A percentile compares a stretch with the other conserved stretches of the same genome.
phyloP scores from a whole-genome alignment of 805 yeast genomes.

The Starmerella cellae region DNA sequence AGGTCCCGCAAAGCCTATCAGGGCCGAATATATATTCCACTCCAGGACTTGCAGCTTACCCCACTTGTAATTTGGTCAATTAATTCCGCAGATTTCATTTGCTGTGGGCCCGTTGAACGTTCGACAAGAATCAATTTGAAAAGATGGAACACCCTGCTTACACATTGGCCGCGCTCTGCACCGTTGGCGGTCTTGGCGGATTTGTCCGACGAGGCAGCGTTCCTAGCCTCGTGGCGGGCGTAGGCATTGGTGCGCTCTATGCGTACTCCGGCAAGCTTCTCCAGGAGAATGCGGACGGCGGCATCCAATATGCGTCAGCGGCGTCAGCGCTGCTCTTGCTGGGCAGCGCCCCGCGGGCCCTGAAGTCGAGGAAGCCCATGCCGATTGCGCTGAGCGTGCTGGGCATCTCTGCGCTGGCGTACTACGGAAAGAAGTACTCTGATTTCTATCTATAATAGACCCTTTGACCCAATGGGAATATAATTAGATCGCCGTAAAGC shows the following conservation, averaged over 20 bases:
- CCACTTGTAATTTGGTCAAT: too few species aligned
- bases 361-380: conserved; percentile 55
- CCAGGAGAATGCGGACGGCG: conserved; percentile 59
- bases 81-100: too few species aligned
- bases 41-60: too few species aligned
- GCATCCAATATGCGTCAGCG: conserved; percentile 66
- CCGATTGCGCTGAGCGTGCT: conserved; percentile 52
- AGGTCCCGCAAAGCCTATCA: not conserved
- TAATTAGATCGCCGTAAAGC: too few species aligned
- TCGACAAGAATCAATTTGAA: too few species aligned
- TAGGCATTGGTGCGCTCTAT: conserved; percentile 28
- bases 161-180: conserved; percentile 54
- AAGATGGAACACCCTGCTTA: conserved; percentile 67
- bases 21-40: too few species aligned
- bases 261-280: conserved; percentile 47
- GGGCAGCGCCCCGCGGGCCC: conserved; percentile 63
- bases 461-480: too few species aligned
- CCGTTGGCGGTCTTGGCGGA: conserved; percentile 61
- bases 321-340: conserved; percentile 51
- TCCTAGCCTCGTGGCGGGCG: conserved; percentile 76
- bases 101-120: too few species aligned
- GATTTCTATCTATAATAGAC: conserved; percentile 42
- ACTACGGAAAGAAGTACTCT: conserved; percentile 62
- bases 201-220: conserved; percentile 54
- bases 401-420: conserved; percentile 51